phyloP scores from a whole-genome alignment of 495 filamentous ascomycete genomes.

The Trichoderma erinaceum region DNA sequence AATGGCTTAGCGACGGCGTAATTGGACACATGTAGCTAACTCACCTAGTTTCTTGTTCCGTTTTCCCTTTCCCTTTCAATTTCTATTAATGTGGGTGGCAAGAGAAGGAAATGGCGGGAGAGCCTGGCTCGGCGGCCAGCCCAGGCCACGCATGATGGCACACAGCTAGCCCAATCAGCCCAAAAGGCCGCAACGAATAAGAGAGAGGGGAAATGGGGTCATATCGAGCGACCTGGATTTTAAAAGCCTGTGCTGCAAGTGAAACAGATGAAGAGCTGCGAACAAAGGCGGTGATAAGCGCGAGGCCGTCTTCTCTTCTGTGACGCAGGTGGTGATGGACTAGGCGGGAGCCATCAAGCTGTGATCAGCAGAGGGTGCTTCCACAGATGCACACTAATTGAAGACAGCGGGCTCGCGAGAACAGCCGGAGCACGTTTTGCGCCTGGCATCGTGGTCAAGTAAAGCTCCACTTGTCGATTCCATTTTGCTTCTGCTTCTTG shows the following conservation, averaged over 20 bases:
- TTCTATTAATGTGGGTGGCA: slow-evolving; percentile 4
- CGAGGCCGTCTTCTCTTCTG: not conserved
- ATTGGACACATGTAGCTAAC: not conserved
- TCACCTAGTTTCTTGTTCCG: not conserved
- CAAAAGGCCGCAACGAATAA: not conserved
- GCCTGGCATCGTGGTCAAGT: not conserved
- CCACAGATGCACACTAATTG: slow-evolving; percentile 3
- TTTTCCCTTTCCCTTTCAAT: not conserved
- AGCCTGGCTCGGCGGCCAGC: slow-evolving; percentile 7
- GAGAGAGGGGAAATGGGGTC: not conserved
- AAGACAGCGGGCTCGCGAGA: not conserved
- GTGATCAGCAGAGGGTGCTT: slow-evolving; percentile 9
- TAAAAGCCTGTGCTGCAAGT: not conserved
- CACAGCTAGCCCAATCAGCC: slow-evolving; percentile 10
- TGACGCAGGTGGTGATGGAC: not conserved
- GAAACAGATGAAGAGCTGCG: not conserved
- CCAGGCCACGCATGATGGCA: slow-evolving; percentile 11
- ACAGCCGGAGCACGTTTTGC: not conserved
- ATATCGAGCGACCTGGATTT: not conserved
- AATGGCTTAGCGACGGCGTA: not conserved
- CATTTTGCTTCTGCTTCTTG: not conserved
- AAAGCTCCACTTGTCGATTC: not conserved
- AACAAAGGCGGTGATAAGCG: not conserved
- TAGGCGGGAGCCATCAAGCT: not conserved
- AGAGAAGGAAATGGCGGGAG: slow-evolving; percentile 9